Evolutionary conservation across 805 yeast species (phyloP).

Genomic region (Nakazawaea siamensis): DNA sequence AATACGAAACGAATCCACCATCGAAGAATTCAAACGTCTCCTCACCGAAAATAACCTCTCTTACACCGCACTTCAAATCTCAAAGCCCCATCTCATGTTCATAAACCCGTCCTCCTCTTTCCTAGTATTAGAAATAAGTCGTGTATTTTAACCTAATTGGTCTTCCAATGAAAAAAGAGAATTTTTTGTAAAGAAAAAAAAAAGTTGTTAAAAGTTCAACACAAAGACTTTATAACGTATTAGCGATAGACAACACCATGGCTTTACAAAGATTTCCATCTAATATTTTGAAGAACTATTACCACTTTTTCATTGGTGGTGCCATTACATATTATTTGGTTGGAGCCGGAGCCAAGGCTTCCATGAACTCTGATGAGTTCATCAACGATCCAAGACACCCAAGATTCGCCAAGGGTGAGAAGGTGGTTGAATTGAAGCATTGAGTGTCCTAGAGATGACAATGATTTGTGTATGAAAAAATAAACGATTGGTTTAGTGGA

Average conservation of each 20-base stretch:
- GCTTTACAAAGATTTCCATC: slow-evolving; percentile 28
- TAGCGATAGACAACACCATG: no score
- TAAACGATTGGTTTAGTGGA: background rate
- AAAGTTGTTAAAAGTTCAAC: background rate
- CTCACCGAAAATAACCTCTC: slow-evolving; percentile 15
- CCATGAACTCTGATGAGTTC: slow-evolving; percentile 70
- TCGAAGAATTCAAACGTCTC: slow-evolving; percentile 30
- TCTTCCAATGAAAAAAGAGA: slow-evolving; percentile 1
- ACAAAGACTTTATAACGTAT: background rate
- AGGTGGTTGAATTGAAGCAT: slow-evolving; percentile 14
- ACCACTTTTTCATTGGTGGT: slow-evolving; percentile 43
- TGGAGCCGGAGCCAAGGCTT: slow-evolving; percentile 59
- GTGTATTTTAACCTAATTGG: background rate
- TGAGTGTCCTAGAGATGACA: background rate
- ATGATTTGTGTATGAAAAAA: no score
- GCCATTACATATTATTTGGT: slow-evolving; percentile 63
- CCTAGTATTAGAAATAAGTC: slow-evolving; percentile 3
- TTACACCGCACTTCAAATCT: background rate
- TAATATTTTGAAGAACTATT: slow-evolving; percentile 35
- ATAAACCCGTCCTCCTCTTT: background rate
- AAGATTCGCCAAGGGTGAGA: slow-evolving; percentile 61
- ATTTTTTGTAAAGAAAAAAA: background rate
- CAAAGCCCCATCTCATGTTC: no score
- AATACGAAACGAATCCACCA: slow-evolving; percentile 51
- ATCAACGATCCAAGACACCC: slow-evolving; percentile 96